Evolutionary conservation across 2,329 filamentous ascomycete genomes (phyloP).

Genomic region (Alternaria sp.): DNA sequence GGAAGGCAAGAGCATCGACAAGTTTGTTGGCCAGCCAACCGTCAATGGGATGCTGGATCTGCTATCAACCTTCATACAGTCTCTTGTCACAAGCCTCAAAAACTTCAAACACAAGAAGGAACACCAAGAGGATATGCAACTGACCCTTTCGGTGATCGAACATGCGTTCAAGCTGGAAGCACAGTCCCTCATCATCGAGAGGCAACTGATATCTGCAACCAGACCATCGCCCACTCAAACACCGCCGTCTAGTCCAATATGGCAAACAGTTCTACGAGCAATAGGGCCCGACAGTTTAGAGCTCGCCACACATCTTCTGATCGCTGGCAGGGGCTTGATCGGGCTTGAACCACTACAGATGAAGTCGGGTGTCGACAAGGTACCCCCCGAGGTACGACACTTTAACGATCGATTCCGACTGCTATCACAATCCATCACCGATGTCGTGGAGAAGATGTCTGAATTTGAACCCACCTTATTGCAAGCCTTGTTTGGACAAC

Average conservation of each 20-base stretch:
- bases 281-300: conserved; percentile 72
- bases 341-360: conserved; percentile 74
- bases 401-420: conserved; percentile 79
- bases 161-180: conserved; percentile 75
- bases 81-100: conserved; percentile 48
- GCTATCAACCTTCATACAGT: conserved; percentile 65
- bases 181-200: conserved; percentile 73
- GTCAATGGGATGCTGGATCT: conserved; percentile 69
- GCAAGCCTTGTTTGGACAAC: conserved; percentile 71
- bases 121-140: conserved; percentile 49
- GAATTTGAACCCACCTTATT: conserved; percentile 77
- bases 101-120: conserved; percentile 36
- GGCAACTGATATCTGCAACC: conserved; percentile 68
- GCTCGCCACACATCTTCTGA: conserved; percentile 76
- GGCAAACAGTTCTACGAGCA: conserved; percentile 76
- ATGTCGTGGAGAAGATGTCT: conserved; percentile 78
- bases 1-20: conserved; percentile 42
- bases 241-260: conserved; percentile 77
- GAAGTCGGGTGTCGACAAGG: conserved; percentile 50
- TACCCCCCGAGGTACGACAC: conserved; percentile 65
- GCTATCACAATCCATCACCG: conserved; percentile 70
- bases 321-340: conserved; percentile 74
- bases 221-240: conserved; percentile 69
- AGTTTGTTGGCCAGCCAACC: conserved; percentile 53
- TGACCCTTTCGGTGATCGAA: conserved; percentile 71